Evolutionary conservation across 2,329 filamentous ascomycete species (phyloP), one percentile per base, ranked within the genome.

Genomic region (Ceratocystis harringtonii): DNA sequence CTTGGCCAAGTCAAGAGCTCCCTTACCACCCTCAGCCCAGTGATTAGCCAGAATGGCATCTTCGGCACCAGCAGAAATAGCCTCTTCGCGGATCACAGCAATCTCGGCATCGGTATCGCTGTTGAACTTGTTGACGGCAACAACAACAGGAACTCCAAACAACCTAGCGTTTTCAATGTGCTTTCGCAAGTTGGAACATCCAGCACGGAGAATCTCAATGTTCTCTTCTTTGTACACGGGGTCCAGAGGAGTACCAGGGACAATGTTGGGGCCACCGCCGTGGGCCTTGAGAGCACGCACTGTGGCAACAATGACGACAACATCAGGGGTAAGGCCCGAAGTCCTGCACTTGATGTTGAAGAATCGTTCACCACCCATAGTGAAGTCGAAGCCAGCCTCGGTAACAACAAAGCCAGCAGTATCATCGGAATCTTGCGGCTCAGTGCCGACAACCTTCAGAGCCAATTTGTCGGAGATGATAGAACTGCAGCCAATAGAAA

Each of bases 331-430:
- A 58, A 99, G 86, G 28, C 92, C 92, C 5, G 92, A 96, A 8
- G 91, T 89, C 68, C 94, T 88, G 79, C 94, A 97, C 82, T 99
- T 99, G 81, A 99, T 97, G 80, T 99, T 97, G 85, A 99, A 97
- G 82, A 99, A 99, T 63, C 94, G 88, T 81, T 99, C 94, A 69
- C 94, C 94, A 69, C 94, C 94, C 94, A 99, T 99, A 72, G 94
- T 97, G 78, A 99, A 99, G 77, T 99, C 94, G 75, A 99, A 99
- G 8, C 94, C 94, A 64, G 94, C 92, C 76, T 99, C 94, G 1
- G 94, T 99, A 45, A 99, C 86, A 25, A 96, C 92, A 71, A 94
- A 97, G 8, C 94, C 94, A 36, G 89, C 84, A 70, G 86, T 79
- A 62, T 84, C 80, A 72, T 92, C 84, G 71, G 95, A 84, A 78